Percentiles rank a stretch among this genome's conserved stretches.
Evolutionary conservation across 495 filamentous ascomycete genomes (phyloP).

Genomic region (Daldinia caldariorum): DNA sequence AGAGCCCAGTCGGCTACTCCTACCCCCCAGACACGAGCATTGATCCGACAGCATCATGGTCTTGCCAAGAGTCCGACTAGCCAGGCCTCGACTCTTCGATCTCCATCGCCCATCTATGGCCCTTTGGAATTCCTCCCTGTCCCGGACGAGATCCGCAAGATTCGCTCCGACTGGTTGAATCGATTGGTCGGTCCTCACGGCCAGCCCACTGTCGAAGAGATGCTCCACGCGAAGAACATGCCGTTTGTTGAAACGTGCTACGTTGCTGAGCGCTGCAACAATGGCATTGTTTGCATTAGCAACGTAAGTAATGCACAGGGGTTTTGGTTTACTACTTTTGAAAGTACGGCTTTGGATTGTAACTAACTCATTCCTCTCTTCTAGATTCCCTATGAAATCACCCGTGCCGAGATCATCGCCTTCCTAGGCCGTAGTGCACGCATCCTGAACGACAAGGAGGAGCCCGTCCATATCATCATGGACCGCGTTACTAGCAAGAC

Average conservation of each 20-base stretch:
- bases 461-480: slow-evolving; percentile 84
- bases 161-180: slow-evolving; percentile 47
- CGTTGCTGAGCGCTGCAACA: slow-evolving; percentile 10
- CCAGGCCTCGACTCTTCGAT: neutral
- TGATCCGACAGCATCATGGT: neutral
- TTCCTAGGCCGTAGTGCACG: slow-evolving; percentile 74
- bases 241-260: slow-evolving; percentile 53
- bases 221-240: slow-evolving; percentile 49
- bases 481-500: slow-evolving; percentile 81
- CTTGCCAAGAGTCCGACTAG: neutral
- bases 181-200: slow-evolving; percentile 38
- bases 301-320: slow-evolving; percentile 46
- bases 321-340: neutral
- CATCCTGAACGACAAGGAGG: slow-evolving; percentile 65
- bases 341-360: neutral
- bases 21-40: neutral
- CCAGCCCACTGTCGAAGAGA: slow-evolving; percentile 45
- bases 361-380: slow-evolving; percentile 11
- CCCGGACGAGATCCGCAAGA: neutral
- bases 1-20: neutral
- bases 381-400: slow-evolving; percentile 75
- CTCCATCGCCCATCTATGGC: neutral
- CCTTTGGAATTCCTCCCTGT: slow-evolving; percentile 7
- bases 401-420: slow-evolving; percentile 72
- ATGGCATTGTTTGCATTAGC: slow-evolving; percentile 49